Conservation (phyloP, 495 filamentous ascomycete species). For the Tuber microsphaerosporum region DNA sequence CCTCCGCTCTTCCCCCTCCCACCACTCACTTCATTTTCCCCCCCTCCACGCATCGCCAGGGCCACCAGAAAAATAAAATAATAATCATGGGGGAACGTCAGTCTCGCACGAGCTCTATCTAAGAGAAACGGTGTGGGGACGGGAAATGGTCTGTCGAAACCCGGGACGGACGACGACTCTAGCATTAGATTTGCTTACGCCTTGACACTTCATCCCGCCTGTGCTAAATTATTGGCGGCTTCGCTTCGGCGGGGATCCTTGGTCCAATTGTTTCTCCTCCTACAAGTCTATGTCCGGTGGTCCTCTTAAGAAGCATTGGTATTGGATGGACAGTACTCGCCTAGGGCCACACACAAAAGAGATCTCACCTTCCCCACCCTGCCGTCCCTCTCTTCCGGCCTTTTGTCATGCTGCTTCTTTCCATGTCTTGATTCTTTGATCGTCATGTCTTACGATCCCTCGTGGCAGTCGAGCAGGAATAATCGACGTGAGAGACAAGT, state of each 20-base stretch:
- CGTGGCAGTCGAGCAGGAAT: background rate
- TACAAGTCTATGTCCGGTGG: constrained; percentile 16
- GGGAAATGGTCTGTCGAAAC: constrained; percentile 38
- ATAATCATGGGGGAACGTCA: constrained; percentile 32
- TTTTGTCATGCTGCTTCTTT: background rate
- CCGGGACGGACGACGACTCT: constrained; percentile 37
- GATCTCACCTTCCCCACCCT: background rate
- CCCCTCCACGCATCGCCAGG: constrained; percentile 31
- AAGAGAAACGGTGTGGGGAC: constrained; percentile 33
- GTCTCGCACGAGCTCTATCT: constrained; percentile 33
- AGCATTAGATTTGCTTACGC: constrained; percentile 32
- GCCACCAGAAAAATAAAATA: constrained; percentile 7
- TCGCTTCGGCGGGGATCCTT: constrained; percentile 37
- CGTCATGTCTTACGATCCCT: background rate
- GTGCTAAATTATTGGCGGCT: constrained; percentile 37
- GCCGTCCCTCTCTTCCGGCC: background rate
- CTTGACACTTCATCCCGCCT: constrained; percentile 33
- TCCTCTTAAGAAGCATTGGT: background rate
- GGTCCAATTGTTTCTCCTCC: constrained; percentile 21
- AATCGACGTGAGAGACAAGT: constrained; percentile 5
- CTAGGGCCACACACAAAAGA: background rate
- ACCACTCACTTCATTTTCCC: constrained; percentile 1
- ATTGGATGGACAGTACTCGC: background rate
- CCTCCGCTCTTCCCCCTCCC: background rate
- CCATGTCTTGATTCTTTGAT: background rate